Conservation (phyloP, 805 yeast species). For the Starmerella lactis-condensi region DNA sequence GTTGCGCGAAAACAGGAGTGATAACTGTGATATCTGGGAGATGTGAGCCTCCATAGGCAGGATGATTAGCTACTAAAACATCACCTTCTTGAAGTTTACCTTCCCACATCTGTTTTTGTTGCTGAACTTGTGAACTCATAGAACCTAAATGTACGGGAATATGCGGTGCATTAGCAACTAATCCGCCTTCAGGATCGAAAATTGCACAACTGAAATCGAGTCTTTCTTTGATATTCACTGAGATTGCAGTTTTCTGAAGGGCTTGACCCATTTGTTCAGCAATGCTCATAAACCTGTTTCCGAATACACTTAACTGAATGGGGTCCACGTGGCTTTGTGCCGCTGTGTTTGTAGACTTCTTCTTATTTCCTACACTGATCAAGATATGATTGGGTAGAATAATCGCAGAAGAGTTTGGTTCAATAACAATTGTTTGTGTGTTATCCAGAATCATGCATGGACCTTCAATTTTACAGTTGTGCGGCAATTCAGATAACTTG, state of each 20-base stretch:
- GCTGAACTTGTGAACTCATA: slow-evolving; percentile 61
- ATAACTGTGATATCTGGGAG: slow-evolving; percentile 82
- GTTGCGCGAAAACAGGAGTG: slow-evolving; percentile 61
- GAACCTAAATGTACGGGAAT: slow-evolving; percentile 76
- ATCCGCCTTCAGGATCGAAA: slow-evolving; percentile 55
- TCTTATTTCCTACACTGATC: slow-evolving; percentile 22
- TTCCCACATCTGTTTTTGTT: slow-evolving; percentile 47
- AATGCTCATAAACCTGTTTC: slow-evolving; percentile 74
- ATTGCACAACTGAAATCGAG: slow-evolving; percentile 72
- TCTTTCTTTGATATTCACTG: slow-evolving; percentile 69
- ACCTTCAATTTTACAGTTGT: slow-evolving; percentile 40
- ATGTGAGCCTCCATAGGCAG: slow-evolving; percentile 73
- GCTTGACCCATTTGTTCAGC: slow-evolving; percentile 83
- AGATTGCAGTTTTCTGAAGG: slow-evolving; percentile 58
- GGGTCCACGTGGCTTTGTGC: slow-evolving; percentile 34
- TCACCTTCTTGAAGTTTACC: slow-evolving; percentile 53
- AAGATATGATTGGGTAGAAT: slow-evolving; percentile 46
- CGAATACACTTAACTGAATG: slow-evolving; percentile 53
- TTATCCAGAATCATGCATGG: slow-evolving; percentile 66
- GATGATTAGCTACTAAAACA: slow-evolving; percentile 61
- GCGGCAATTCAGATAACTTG: slow-evolving; percentile 32
- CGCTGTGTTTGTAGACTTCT: slow-evolving; percentile 8
- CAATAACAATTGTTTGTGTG: slow-evolving; percentile 61
- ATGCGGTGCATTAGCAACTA: slow-evolving; percentile 78
- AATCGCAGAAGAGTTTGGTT: slow-evolving; percentile 41